Base-by-base conservation (phyloP, 805 yeast species). In the Wickerhamiella domercqiae region DNA sequence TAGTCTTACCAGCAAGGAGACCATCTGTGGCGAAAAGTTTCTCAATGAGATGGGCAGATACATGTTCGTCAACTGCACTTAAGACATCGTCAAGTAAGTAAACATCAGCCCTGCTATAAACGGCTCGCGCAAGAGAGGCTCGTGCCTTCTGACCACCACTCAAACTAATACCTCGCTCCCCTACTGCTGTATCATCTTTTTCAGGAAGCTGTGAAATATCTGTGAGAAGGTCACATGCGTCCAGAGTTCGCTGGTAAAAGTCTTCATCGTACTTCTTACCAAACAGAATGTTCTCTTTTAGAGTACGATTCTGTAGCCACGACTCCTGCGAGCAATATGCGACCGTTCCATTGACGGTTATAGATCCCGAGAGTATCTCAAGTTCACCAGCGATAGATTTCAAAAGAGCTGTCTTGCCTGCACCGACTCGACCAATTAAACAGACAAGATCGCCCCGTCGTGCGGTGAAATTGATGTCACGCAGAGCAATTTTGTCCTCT, bases 71-170 rank as follows among this genome's bases (percentile, higher is more conserved):
- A 30, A 90, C 98, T 19, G 98, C 98, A 55, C 93, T 78, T 42
- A 90, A 67, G 7, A 93, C 81, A 59, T 90, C 98, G 56, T 90
- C 98, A 45, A 90, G 61, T 29, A 90, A 61, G 55, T 82, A 84
- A 21, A 90, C 72, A 53, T 90, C 97, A 3, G 97, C 93, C 46
- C 97, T 69, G 9, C 94, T 71, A 55, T 90, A 90, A 7, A 90
- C 94, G 9, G 98, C 96, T 55, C 98, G 72, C 0, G 98, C 98
- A 37, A 90, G 68, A 1, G 94, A 76, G 26, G 90, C 67, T 56
- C 98, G 75, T 0, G 98, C 97, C 66, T 90, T 90, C 59, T 90
- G 98, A 32, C 98, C 98, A 36, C 98, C 98, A 30, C 94, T 81
- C 35, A 90, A 66, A 11, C 96, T 82, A 36, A 90, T 86, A 46